Percentiles rank a stretch among this genome's conserved stretches.
phyloP scores from a whole-genome alignment of 1,284 basidiomycete genomes.

The Pisolithus thermaeus region DNA sequence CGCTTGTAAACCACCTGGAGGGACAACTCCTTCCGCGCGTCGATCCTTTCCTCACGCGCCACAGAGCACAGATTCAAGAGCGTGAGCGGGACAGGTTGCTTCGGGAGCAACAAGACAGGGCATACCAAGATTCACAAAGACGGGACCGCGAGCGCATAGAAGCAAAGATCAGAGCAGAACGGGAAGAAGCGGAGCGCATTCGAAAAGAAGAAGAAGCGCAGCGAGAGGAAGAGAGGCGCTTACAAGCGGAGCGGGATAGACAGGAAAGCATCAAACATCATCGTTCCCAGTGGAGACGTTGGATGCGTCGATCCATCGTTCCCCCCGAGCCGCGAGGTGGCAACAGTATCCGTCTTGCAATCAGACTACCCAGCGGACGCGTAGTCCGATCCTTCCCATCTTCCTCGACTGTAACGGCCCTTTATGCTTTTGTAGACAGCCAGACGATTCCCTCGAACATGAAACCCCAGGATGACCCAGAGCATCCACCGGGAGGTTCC shows the following conservation, averaged over 20 bases:
- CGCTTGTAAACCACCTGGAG: slow-evolving; percentile 61
- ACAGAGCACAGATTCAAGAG: slow-evolving; percentile 44
- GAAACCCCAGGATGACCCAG: slow-evolving; percentile 38
- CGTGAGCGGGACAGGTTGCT: slow-evolving; percentile 64
- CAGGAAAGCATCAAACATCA: slow-evolving; percentile 16
- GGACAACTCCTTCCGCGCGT: slow-evolving; percentile 76
- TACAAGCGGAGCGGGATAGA: slow-evolving; percentile 23
- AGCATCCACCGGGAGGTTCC: slow-evolving; percentile 31
- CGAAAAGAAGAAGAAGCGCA: slow-evolving; percentile 26
- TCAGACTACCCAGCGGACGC: slow-evolving; percentile 64
- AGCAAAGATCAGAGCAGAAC: slow-evolving; percentile 43
- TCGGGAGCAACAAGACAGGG: slow-evolving; percentile 79
- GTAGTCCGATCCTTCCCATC: slow-evolving; percentile 52
- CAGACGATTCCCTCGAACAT: slow-evolving; percentile 38
- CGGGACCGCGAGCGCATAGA: slow-evolving; percentile 70
- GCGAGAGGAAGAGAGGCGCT: slow-evolving; percentile 24
- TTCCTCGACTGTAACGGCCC: slow-evolving; percentile 47
- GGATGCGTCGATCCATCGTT: slow-evolving; percentile 38
- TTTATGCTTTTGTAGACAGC: slow-evolving; percentile 69
- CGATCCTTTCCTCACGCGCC: slow-evolving; percentile 62
- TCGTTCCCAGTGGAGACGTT: slow-evolving; percentile 46
- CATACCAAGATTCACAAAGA: slow-evolving; percentile 60
- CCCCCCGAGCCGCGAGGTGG: slow-evolving; percentile 30
- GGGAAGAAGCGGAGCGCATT: slow-evolving; percentile 28
- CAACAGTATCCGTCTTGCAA: slow-evolving; percentile 49